Conservation (phyloP, 2,329 filamentous ascomycete species). For the Neonectria neomacrospora region DNA sequence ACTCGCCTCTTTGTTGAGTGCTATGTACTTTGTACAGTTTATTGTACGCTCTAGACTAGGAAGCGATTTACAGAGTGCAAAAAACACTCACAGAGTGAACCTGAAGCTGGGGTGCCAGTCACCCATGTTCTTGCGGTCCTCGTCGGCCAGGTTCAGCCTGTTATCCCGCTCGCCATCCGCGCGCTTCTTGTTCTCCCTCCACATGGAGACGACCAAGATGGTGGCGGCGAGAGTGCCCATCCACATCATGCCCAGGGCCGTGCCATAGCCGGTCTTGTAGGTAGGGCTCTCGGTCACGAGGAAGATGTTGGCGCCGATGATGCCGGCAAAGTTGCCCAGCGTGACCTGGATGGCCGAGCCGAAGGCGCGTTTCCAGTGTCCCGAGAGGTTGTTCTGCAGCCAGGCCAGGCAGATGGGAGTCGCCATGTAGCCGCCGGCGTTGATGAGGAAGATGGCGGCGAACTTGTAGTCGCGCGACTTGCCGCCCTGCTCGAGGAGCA, state of each 20-base stretch:
- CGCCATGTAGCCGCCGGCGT: slow-evolving; percentile 63
- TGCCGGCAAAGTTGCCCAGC: slow-evolving; percentile 62
- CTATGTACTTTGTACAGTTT: slow-evolving; percentile 5
- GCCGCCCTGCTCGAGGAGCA: slow-evolving; percentile 56
- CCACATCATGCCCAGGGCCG: slow-evolving; percentile 58
- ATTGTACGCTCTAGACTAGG: not conserved
- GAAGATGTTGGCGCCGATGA: slow-evolving; percentile 61
- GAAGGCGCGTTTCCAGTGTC: slow-evolving; percentile 67
- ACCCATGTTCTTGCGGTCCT: slow-evolving; percentile 48
- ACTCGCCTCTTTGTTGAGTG: not conserved
- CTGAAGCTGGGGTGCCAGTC: slow-evolving; percentile 52
- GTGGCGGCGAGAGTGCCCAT: slow-evolving; percentile 52
- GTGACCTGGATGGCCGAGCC: slow-evolving; percentile 61
- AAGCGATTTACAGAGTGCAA: slow-evolving; percentile 39
- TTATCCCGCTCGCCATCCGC: slow-evolving; percentile 47
- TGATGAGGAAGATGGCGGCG: slow-evolving; percentile 65
- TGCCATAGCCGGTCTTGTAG: slow-evolving; percentile 62
- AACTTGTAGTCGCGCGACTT: slow-evolving; percentile 53
- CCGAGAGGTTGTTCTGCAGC: slow-evolving; percentile 66
- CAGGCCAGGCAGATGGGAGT: slow-evolving; percentile 66
- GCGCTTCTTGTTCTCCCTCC: slow-evolving; percentile 51
- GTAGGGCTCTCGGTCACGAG: slow-evolving; percentile 57
- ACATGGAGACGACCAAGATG: slow-evolving; percentile 44
- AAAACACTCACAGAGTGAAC: slow-evolving; percentile 56
- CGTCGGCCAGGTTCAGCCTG: slow-evolving; percentile 44